Percentiles rank a stretch among this genome's conserved stretches.
Evolutionary conservation across 2,329 filamentous ascomycete species (phyloP).

Genomic region (Lachnellula subtilissima): DNA sequence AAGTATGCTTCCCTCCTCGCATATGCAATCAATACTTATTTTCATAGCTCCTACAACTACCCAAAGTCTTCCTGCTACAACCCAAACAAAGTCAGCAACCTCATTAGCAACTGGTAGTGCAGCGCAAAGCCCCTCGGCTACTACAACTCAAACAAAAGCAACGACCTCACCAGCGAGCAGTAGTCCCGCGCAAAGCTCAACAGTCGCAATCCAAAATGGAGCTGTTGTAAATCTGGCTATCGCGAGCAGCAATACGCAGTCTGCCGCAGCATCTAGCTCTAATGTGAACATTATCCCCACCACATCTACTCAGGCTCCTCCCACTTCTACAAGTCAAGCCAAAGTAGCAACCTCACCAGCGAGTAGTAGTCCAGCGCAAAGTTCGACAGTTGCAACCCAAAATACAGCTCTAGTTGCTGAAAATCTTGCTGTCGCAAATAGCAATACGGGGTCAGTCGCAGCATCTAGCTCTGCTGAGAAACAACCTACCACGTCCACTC

Average conservation of each 20-base stretch:
- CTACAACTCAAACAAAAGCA: neutral
- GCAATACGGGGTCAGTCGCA: neutral
- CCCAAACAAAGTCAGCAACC: neutral
- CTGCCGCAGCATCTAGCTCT: neutral
- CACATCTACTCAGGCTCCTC: neutral
- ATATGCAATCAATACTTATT: neutral
- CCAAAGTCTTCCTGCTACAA: neutral
- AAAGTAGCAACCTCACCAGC: conserved; percentile 3
- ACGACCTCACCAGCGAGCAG: conserved; percentile 3
- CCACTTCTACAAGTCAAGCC: no score
- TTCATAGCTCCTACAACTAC: neutral
- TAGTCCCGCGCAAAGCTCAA: neutral
- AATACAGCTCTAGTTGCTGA: neutral
- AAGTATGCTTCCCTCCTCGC: neutral
- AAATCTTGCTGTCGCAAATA: neutral
- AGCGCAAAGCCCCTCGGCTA: no score
- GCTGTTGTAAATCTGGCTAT: neutral
- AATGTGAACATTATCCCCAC: neutral
- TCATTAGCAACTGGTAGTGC: neutral
- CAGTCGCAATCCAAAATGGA: neutral
- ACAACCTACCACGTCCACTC: neutral
- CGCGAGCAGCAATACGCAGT: neutral
- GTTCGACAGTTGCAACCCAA: neutral
- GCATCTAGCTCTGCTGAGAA: neutral
- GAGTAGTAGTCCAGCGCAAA: neutral